These are phyloP conservation scores for Otatea glauca DNA, from an alignment of 176 grass and related monocot genomes.

Conservation along the genomic window DNA sequence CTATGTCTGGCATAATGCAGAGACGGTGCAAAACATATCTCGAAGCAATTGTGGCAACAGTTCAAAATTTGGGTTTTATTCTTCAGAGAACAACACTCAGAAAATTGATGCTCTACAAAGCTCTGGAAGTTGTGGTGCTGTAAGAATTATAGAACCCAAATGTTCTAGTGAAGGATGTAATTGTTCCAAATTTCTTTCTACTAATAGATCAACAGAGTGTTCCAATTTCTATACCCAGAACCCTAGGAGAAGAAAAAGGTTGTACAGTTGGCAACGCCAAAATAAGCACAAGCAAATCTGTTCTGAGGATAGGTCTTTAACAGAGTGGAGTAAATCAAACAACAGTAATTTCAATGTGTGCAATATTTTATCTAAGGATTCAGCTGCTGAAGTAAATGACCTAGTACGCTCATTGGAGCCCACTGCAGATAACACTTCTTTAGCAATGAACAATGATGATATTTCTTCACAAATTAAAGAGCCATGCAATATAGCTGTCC, in stretches of 20 bases:
- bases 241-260: slow-evolving; percentile 53
- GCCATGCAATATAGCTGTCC: background rate
- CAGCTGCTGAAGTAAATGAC: slow-evolving; percentile 25
- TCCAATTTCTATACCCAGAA: slow-evolving; percentile 30
- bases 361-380: slow-evolving; percentile 11
- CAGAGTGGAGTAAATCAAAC: slow-evolving; percentile 36
- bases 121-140: slow-evolving; percentile 20
- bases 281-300: slow-evolving; percentile 47
- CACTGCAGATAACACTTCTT: slow-evolving; percentile 13
- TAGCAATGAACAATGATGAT: slow-evolving; percentile 13
- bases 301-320: slow-evolving; percentile 11
- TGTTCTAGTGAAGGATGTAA: slow-evolving; percentile 30
- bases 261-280: slow-evolving; percentile 51
- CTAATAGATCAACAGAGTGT: slow-evolving; percentile 7
- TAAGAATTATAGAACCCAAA: slow-evolving; percentile 24
- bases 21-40: slow-evolving; percentile 7
- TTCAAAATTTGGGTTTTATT: slow-evolving; percentile 28
- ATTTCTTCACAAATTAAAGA: slow-evolving; percentile 30
- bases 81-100: slow-evolving; percentile 1
- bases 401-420: slow-evolving; percentile 23
- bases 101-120: slow-evolving; percentile 44
- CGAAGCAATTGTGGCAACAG: slow-evolving; percentile 1
- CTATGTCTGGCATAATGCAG: background rate
- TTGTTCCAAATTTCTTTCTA: background rate
- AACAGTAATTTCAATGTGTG: background rate